These are phyloP conservation scores for Rhizopus stolonifer DNA, from an alignment of 371 early-diverging fungal genomes.

Conservation along the genomic window DNA sequence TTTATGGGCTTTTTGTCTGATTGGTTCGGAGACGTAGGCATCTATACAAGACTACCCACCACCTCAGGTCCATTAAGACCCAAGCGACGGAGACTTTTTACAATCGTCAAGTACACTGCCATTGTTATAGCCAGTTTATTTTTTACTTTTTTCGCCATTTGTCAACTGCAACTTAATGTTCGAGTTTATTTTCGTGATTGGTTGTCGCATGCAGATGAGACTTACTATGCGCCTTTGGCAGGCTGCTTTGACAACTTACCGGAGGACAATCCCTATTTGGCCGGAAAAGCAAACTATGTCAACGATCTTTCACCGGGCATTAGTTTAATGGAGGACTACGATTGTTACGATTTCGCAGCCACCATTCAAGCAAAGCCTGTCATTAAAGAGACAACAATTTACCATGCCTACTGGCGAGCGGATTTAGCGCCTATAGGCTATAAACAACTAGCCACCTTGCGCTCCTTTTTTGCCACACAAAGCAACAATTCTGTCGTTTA, in stretches of 20 bases:
- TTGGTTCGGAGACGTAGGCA: slow-evolving; percentile 10
- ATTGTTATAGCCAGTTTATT: slow-evolving; percentile 14
- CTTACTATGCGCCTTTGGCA: slow-evolving; percentile 35
- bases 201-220: slow-evolving; percentile 50
- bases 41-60: slow-evolving; percentile 19
- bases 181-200: slow-evolving; percentile 53
- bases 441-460: slow-evolving; percentile 48
- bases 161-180: slow-evolving; percentile 48
- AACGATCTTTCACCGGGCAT: slow-evolving; percentile 49
- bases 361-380: slow-evolving; percentile 27
- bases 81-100: slow-evolving; percentile 32
- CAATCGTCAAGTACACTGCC: slow-evolving; percentile 30
- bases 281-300: slow-evolving; percentile 26
- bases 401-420: slow-evolving; percentile 55
- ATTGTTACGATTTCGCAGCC: slow-evolving; percentile 54
- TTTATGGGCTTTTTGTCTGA: too few relatives aligned
- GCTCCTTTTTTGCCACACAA: slow-evolving; percentile 56
- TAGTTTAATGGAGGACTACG: slow-evolving; percentile 45
- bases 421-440: slow-evolving; percentile 47
- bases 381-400: slow-evolving; percentile 26
- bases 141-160: slow-evolving; percentile 39
- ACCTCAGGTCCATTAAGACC: slow-evolving; percentile 29
- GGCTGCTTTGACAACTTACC: slow-evolving; percentile 48
- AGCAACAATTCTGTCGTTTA: slow-evolving; percentile 33
- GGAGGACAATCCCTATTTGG: slow-evolving; percentile 34